Conservation (phyloP, 495 filamentous ascomycete species). For the Penicillium alfredii region DNA sequence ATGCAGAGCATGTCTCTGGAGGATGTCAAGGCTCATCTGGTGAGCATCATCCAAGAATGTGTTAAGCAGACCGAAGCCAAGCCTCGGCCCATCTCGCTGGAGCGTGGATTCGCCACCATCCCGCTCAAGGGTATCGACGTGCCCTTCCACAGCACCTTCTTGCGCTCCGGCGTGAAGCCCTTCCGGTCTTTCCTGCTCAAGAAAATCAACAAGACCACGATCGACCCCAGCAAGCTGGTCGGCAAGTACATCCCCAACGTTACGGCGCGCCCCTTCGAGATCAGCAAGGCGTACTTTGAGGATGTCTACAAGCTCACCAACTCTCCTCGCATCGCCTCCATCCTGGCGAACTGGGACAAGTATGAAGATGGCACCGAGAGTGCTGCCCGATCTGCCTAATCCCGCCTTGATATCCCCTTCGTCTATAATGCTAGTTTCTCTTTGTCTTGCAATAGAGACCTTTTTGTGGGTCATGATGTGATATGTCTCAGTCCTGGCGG, state of each 20-base stretch:
- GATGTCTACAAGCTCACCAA: constrained; percentile 93
- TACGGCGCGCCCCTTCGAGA: constrained; percentile 87
- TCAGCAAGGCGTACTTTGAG: constrained; percentile 98
- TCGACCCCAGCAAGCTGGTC: constrained; percentile 91
- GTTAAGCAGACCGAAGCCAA: constrained; percentile 82
- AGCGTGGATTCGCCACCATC: constrained; percentile 95
- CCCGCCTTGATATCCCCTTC: constrained; percentile 19
- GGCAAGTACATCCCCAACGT: constrained; percentile 99
- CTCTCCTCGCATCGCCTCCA: constrained; percentile 81
- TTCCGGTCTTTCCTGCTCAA: constrained; percentile 96
- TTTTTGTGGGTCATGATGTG: constrained; percentile 25
- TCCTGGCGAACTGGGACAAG: constrained; percentile 79
- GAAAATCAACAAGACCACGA: constrained; percentile 98
- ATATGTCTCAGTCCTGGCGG: constrained; percentile 18
- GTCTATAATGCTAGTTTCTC: constrained; percentile 12
- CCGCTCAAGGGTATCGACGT: constrained; percentile 96
- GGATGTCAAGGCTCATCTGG: constrained; percentile 73
- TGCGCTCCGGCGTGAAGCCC: constrained; percentile 95
- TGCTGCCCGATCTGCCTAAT: constrained; percentile 12
- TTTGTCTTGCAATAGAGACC: constrained; percentile 21
- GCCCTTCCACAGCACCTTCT: constrained; percentile 97
- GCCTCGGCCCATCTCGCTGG: constrained; percentile 76
- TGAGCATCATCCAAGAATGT: constrained; percentile 79
- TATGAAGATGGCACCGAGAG: constrained; percentile 49
- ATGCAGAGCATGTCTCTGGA: constrained; percentile 79